Conservation (phyloP, 768 basidiomycete genomes). For the Leccinum sublutescens region DNA sequence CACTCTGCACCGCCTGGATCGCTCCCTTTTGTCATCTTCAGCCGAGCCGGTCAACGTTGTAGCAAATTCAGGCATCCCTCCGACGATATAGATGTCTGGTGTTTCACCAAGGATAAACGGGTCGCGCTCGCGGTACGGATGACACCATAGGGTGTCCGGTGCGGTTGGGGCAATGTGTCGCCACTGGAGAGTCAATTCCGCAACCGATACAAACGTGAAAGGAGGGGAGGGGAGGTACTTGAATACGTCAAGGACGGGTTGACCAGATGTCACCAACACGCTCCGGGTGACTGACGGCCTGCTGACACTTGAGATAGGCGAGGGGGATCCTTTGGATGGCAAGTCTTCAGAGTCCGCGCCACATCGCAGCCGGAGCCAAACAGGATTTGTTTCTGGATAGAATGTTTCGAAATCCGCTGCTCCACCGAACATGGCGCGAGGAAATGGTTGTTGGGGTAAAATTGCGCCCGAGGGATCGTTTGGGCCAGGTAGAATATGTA, state of each 20-base stretch:
- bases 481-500: constrained; percentile 87
- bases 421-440: constrained; percentile 84
- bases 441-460: constrained; percentile 91
- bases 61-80: constrained; percentile 82
- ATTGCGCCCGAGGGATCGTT: constrained; percentile 86
- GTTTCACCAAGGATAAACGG: constrained; percentile 87
- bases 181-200: constrained; percentile 84
- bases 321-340: not conserved
- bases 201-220: constrained; percentile 68
- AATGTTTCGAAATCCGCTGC: constrained; percentile 59
- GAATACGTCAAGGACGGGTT: constrained; percentile 92
- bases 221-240: constrained; percentile 81
- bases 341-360: constrained; percentile 34
- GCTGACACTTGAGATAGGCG: constrained; percentile 2
- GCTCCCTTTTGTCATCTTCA: constrained; percentile 27
- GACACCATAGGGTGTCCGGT: constrained; percentile 98
- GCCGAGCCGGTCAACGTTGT: constrained; percentile 60
- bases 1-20: constrained; percentile 55
- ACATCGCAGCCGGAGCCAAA: constrained; percentile 69
- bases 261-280: constrained; percentile 85
- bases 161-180: constrained; percentile 98
- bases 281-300: constrained; percentile 43
- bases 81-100: constrained; percentile 90
- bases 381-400: constrained; percentile 83
- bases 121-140: constrained; percentile 84